Evolutionary conservation across 2,329 filamentous ascomycete species (phyloP).

Genomic region (Fusarium verticillioides): DNA sequence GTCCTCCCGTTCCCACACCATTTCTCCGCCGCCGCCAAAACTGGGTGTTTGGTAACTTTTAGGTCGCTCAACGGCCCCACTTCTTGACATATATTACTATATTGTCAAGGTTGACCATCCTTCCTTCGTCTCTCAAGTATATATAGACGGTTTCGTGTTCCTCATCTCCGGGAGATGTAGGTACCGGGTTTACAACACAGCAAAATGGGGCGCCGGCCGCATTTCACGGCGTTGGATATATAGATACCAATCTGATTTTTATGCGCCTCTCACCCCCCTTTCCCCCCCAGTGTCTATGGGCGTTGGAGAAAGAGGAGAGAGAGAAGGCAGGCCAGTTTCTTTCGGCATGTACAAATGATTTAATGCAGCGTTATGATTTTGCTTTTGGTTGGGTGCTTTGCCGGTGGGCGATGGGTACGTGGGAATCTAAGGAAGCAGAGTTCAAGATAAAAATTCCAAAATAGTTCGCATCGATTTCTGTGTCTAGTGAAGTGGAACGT

Average conservation of each 20-base stretch:
- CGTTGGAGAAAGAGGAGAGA: background rate
- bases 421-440: slow-evolving; percentile 12
- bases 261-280: background rate
- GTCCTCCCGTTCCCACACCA: slow-evolving; percentile 30
- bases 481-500: slow-evolving; percentile 15
- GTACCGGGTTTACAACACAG: slow-evolving; percentile 13
- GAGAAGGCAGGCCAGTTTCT: background rate
- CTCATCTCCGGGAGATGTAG: slow-evolving; percentile 12
- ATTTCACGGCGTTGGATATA: slow-evolving; percentile 46
- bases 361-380: slow-evolving; percentile 24
- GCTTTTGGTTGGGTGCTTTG: slow-evolving; percentile 26
- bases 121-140: slow-evolving; percentile 24
- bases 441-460: slow-evolving; percentile 27
- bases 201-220: slow-evolving; percentile 37
- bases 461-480: slow-evolving; percentile 14
- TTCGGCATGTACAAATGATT: slow-evolving; percentile 28
- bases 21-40: slow-evolving; percentile 40
- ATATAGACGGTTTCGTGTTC: slow-evolving; percentile 28
- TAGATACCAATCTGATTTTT: slow-evolving; percentile 41
- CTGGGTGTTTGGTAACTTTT: slow-evolving; percentile 42
- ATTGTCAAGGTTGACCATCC: slow-evolving; percentile 11
- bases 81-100: slow-evolving; percentile 4
- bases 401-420: slow-evolving; percentile 14
- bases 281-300: slow-evolving; percentile 1
- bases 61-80: slow-evolving; percentile 1